Conservation (phyloP, 192 early-diverging fungal species). For the Coemansia furcata region DNA sequence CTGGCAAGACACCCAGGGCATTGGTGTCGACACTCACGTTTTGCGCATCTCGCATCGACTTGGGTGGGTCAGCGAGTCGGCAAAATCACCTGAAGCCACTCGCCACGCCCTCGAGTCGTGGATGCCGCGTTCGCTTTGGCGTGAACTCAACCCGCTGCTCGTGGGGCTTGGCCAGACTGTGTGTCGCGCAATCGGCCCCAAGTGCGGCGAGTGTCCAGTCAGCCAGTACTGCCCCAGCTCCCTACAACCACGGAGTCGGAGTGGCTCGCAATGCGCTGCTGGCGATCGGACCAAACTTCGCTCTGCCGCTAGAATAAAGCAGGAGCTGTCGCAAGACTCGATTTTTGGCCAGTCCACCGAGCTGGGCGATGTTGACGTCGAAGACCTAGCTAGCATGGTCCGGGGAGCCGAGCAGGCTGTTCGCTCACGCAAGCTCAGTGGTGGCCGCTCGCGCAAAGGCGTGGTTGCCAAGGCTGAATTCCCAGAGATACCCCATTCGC, state of each 20-base stretch:
- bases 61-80: slow-evolving; percentile 78
- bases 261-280: slow-evolving; percentile 2
- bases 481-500: slow-evolving; percentile 40
- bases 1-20: slow-evolving; percentile 84
- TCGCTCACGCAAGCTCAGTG: slow-evolving; percentile 44
- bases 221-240: slow-evolving; percentile 61
- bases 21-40: slow-evolving; percentile 96
- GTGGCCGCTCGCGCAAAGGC: slow-evolving; percentile 23
- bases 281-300: not conserved
- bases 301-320: not conserved
- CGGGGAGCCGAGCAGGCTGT: slow-evolving; percentile 46
- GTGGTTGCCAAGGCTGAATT: slow-evolving; percentile 21
- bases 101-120: slow-evolving; percentile 71
- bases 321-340: slow-evolving; percentile 17
- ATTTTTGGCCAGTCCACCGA: slow-evolving; percentile 28
- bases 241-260: slow-evolving; percentile 1
- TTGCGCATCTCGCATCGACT: slow-evolving; percentile 86
- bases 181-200: slow-evolving; percentile 72
- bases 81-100: slow-evolving; percentile 79
- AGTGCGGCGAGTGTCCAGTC: slow-evolving; percentile 81
- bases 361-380: slow-evolving; percentile 43
- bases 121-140: slow-evolving; percentile 83
- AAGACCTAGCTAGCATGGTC: slow-evolving; percentile 49
- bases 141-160: slow-evolving; percentile 80
- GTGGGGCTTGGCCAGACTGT: slow-evolving; percentile 90